Evolutionary conservation across 441 rosid species (phyloP).

Genomic region (Corymbia citriodora): DNA sequence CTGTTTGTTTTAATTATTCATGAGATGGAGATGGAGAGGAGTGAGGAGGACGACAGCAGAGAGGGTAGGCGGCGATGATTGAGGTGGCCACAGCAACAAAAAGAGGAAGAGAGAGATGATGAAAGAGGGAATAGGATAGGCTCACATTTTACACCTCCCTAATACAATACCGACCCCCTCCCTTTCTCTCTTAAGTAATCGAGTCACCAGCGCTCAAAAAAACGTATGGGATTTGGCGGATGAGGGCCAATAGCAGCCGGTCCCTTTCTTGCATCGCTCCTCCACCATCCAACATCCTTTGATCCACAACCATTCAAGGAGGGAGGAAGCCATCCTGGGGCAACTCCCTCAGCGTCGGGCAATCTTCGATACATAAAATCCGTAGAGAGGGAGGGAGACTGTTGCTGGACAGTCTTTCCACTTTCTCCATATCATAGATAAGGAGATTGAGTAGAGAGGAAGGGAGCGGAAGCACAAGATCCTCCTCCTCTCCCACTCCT

Average conservation of each 20-base stretch:
- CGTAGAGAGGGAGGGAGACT: not conserved
- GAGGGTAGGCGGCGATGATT: too few species aligned
- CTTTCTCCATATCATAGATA: too few species aligned
- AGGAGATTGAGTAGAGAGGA: rapidly evolving
- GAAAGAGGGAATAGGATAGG: too few species aligned
- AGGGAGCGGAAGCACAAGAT: not conserved
- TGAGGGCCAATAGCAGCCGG: not conserved
- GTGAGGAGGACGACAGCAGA: too few species aligned
- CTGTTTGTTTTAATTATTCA: too few species aligned
- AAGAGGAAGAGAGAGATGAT: too few species aligned
- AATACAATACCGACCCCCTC: too few species aligned
- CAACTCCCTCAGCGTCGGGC: not conserved
- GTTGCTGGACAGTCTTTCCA: not conserved
- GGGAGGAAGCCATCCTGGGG: not conserved
- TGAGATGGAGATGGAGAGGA: too few species aligned
- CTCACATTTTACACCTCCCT: too few species aligned
- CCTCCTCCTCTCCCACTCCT: not conserved
- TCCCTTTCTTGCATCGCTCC: not conserved
- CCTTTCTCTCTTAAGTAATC: too few species aligned
- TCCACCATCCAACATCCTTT: rapidly evolving
- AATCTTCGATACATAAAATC: rapidly evolving
- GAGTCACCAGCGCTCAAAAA: too few species aligned
- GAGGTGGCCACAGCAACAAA: too few species aligned
- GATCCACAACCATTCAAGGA: rapidly evolving
- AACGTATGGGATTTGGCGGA: not conserved